A percentile compares a stretch with the other conserved stretches of the same genome.
phyloP scores from a whole-genome alignment of 1,284 basidiomycete species.

The Puccinia sorghi region DNA sequence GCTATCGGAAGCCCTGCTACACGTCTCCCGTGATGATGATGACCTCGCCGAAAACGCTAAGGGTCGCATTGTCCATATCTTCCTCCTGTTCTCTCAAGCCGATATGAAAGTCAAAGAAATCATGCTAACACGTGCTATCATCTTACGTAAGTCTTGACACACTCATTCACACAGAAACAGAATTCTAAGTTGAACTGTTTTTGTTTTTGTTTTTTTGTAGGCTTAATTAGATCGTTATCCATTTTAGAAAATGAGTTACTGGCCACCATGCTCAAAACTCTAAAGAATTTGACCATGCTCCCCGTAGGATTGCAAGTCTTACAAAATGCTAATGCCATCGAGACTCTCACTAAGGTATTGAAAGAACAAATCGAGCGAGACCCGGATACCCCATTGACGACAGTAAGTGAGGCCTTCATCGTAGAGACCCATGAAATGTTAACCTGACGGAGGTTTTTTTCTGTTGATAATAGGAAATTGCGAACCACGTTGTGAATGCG shows the following conservation, averaged over 20 bases:
- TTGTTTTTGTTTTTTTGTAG: conserved; percentile 62
- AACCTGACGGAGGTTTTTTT: conserved; percentile 18
- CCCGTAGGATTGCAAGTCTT: conserved; percentile 83
- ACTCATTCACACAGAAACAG: too few relatives aligned
- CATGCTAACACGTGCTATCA: conserved; percentile 81
- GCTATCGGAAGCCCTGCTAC: conserved; percentile 80
- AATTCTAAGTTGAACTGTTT: neutral
- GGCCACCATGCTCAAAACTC: conserved; percentile 84
- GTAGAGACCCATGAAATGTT: too few relatives aligned
- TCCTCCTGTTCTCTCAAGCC: conserved; percentile 89
- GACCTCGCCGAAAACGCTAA: conserved; percentile 68
- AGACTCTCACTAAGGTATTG: conserved; percentile 79
- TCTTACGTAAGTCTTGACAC: conserved; percentile 69
- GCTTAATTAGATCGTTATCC: conserved; percentile 75
- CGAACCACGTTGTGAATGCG: conserved; percentile 89
- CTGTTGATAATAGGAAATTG: conserved; percentile 71
- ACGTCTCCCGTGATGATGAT: conserved; percentile 76
- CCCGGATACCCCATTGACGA: conserved; percentile 65
- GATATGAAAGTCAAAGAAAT: conserved; percentile 89
- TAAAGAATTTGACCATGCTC: conserved; percentile 94
- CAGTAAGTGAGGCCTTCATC: conserved; percentile 64
- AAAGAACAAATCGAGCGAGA: conserved; percentile 73
- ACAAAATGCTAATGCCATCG: conserved; percentile 93
- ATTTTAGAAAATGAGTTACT: conserved; percentile 78
- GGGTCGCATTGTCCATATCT: conserved; percentile 81